Evolutionary conservation across 371 early-diverging fungal genomes (phyloP), one percentile per base, ranked within the genome.

Genomic region (Apophysomyces variabilis): DNA sequence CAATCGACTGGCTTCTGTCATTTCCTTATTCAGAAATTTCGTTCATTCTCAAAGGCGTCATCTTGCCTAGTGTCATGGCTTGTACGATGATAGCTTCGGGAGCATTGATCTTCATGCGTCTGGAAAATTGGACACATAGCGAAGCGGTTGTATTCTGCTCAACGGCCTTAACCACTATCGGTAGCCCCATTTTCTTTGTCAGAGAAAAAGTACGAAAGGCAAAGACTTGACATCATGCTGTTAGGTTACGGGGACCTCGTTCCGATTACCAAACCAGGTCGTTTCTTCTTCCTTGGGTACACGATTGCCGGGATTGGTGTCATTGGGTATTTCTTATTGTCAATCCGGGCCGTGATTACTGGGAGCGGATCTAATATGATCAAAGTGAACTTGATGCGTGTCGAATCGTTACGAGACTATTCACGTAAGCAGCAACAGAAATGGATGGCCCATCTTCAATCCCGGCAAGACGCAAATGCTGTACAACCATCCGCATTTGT

Each of bases 201-300:
- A 14, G 12, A 12, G 43, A 43, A 43, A 43, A 12, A 14, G 9
- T 14, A 43, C 1, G 9, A 43, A 43, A 9, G 14, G 14, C 43
- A 43, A 43, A 12, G 14, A 43, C 9, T 43, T 9, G 14, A 12
- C 43, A 43, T 43, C 14, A 14, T 43, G 14, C 43, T 12, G 43
- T 43, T n/a, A 68, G 71, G 71, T 4, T 71, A 71, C 44, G 71
- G 71, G 7, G 71, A 71, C 35, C 58, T 71, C n/a, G 61, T 62
- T 14, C 71, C 71, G 4, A 32, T 38, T 4, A 64, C 67, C 3
- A 26, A 41, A 3, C 13, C 37, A 39, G 71, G 71, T 6, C 64
- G 65, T 41, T 13, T 67, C 8, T 71, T 71, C 43, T 71, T 71
- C 57, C 21, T 71, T 7, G 4, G 61, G 18, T 71, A 67, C 38